Evolutionary conservation across 2,329 filamentous ascomycete species (phyloP), one percentile per base, ranked within the genome.

Genomic region (Venturia asperata): DNA sequence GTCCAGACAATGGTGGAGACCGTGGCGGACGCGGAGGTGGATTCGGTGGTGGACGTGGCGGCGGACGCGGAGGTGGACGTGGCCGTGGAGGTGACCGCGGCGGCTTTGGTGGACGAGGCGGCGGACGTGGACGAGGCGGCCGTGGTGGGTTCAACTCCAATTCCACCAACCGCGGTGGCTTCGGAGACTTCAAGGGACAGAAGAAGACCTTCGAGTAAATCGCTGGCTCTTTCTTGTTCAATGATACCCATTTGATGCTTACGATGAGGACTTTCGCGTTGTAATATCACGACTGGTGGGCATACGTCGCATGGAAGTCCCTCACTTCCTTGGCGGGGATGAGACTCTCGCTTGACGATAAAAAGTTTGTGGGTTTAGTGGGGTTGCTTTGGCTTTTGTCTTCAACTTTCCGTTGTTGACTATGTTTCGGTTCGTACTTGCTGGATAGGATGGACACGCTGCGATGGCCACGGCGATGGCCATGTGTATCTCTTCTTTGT

Each of bases 171-270:
- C 77, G 79, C 70, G 80, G 79, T 67, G 84, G 84, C 72, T 84
- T 87, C 71, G 82, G 85, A 67, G 83, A 87, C 74, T 91, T 89
- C 81, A 81, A 85, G 77, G 91, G 91, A 78, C 88, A 86, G 81
- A 94, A 92, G 86, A 86, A 85, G 75, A 89, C 86, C 69, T 91
- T 91, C 52, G 63, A 64, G 24, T 64, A 60, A 43, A 52, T 63
- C 61, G 39, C 27, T 15, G 34, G 60, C 37, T 42, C 42, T 43
- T 43, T 13, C 27, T 56, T 21, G 27, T 58, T n/a, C 30, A 21
- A 3, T 58, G 52, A 58, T 37, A 58, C 52, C 49, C 52, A 58
- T 34, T 58, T n/a, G 52, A 37, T 17, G 30, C 52, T 37, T 58
- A 13, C 30, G 52, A 58, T 37, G 52, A 58, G 15, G 30, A 27